A percentile compares a stretch with the other conserved stretches of the same genome.
Evolutionary conservation across 2,329 filamentous ascomycete species (phyloP).

Genomic region (Paraphaeosphaeria minitans): DNA sequence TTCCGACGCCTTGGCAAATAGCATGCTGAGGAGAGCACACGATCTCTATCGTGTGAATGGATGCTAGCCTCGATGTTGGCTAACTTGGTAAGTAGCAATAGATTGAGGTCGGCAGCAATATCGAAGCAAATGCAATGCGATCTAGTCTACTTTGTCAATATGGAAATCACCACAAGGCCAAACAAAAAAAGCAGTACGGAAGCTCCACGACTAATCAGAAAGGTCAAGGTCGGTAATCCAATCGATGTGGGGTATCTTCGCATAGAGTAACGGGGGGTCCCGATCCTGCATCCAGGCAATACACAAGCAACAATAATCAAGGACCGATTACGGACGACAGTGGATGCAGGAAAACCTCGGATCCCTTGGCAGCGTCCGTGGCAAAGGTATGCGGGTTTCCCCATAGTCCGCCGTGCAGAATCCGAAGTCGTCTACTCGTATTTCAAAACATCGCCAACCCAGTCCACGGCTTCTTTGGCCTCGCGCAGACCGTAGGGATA

Average conservation of each 20-base stretch:
- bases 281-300: background rate
- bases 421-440: constrained; percentile 19
- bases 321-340: background rate
- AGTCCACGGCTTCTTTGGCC: constrained; percentile 53
- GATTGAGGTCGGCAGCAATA: background rate
- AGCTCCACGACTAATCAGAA: background rate
- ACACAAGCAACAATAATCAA: background rate
- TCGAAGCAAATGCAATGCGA: background rate
- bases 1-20: background rate
- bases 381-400: too few species aligned
- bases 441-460: constrained; percentile 50
- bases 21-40: background rate
- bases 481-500: constrained; percentile 56
- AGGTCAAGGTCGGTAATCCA: background rate
- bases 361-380: too few species aligned
- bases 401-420: background rate
- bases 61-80: background rate
- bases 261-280: background rate
- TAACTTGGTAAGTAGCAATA: background rate
- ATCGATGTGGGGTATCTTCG: constrained; percentile 4
- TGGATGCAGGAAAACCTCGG: too few species aligned
- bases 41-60: background rate
- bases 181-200: background rate
- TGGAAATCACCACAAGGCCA: background rate
- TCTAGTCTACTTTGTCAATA: background rate